A percentile compares a stretch with the other conserved stretches of the same genome.
These are phyloP conservation scores for Neltuma alba DNA, from an alignment of 306 rosid genomes.

Conservation along the genomic window DNA sequence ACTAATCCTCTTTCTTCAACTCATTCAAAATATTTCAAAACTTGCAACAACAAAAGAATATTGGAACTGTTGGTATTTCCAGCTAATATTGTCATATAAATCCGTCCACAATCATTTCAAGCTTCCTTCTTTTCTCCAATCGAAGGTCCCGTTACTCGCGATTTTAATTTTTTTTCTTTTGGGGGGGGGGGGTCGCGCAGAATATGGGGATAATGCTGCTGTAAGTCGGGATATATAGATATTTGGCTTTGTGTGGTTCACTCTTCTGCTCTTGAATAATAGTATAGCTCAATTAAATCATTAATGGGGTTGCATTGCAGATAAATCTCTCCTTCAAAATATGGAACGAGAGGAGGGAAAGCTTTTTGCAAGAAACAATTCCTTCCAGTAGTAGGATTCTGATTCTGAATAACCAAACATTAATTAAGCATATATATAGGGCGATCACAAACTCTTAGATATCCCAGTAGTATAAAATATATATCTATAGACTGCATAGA, in stretches of 20 bases:
- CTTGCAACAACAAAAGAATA: background rate
- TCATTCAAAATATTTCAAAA: conserved; percentile 12
- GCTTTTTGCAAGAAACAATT: background rate
- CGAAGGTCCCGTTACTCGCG: background rate
- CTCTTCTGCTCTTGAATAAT: too few relatives aligned
- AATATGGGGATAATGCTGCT: background rate
- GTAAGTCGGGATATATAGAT: background rate
- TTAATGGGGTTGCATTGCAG: background rate
- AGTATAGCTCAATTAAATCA: background rate
- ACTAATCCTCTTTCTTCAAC: conserved; percentile 22
- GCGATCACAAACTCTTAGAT: background rate
- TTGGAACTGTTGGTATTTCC: background rate
- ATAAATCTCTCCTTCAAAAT: conserved; percentile 6
- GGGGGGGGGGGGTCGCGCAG: too few relatives aligned
- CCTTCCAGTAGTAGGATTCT: conserved; percentile 11
- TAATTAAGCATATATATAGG: background rate
- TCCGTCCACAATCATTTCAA: conserved; percentile 16
- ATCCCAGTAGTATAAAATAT: too few relatives aligned
- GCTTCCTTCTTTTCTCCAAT: background rate
- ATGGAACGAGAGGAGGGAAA: conserved; percentile 10
- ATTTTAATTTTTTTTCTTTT: too few relatives aligned
- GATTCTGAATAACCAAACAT: background rate
- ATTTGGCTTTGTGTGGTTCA: conserved; percentile 1
- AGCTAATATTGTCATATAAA: background rate
- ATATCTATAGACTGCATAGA: background rate